A percentile compares a stretch with the other conserved stretches of the same genome.
These are phyloP conservation scores for Dictyophora rubrovolvata DNA, from an alignment of 768 basidiomycete genomes.

Conservation along the genomic window DNA sequence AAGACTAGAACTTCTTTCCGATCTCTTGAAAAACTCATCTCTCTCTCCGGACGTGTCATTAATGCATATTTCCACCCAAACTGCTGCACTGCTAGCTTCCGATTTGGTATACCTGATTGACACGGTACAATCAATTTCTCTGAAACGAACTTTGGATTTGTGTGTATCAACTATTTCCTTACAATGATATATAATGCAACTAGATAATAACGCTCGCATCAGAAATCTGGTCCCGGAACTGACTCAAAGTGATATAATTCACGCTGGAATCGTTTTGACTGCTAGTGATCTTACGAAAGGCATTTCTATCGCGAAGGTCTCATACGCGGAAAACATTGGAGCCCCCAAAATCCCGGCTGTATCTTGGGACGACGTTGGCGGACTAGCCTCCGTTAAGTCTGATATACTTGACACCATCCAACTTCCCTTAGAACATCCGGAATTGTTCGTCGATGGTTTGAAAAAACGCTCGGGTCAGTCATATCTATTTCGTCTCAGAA, in stretches of 20 bases:
- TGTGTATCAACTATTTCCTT: neutral
- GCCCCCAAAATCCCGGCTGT: slow-evolving; percentile 94
- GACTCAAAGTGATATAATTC: slow-evolving; percentile 12
- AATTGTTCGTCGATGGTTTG: slow-evolving; percentile 79
- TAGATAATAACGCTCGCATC: neutral
- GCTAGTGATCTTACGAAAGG: slow-evolving; percentile 64
- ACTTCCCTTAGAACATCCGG: slow-evolving; percentile 81
- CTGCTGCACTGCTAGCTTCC: slow-evolving; percentile 78
- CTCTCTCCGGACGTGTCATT: slow-evolving; percentile 75
- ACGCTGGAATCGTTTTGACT: slow-evolving; percentile 28
- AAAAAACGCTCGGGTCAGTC: slow-evolving; percentile 87
- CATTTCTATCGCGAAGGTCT: slow-evolving; percentile 56
- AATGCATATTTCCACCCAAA: slow-evolving; percentile 65
- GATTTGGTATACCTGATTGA: slow-evolving; percentile 66
- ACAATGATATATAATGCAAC: neutral
- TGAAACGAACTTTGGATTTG: slow-evolving; percentile 32
- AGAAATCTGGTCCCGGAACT: neutral
- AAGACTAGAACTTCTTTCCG: slow-evolving; percentile 49
- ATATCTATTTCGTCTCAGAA: neutral
- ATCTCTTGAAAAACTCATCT: slow-evolving; percentile 27
- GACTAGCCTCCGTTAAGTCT: slow-evolving; percentile 72
- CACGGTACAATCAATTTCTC: slow-evolving; percentile 45
- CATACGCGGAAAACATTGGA: slow-evolving; percentile 90
- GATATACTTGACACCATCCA: slow-evolving; percentile 97
- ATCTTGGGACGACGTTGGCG: slow-evolving; percentile 96